phyloP scores from a whole-genome alignment of 306 rosid genomes.

The Lathyrus sativus region DNA sequence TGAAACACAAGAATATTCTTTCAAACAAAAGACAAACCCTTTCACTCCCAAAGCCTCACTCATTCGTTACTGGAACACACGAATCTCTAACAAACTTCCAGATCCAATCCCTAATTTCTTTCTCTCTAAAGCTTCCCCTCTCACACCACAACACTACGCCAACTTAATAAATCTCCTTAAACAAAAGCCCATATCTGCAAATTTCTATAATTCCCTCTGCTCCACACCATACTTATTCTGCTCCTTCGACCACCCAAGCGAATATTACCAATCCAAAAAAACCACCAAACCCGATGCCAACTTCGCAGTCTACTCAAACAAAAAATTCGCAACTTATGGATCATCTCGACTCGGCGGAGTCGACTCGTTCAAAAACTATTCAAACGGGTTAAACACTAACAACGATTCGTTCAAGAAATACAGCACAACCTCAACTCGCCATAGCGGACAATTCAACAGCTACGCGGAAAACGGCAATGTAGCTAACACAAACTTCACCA shows the following conservation, averaged over 20 bases:
- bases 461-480: slow-evolving; percentile 73
- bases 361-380: slow-evolving; percentile 90
- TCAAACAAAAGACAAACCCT: slow-evolving; percentile 55
- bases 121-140: slow-evolving; percentile 74
- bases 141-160: slow-evolving; percentile 58
- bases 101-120: slow-evolving; percentile 58
- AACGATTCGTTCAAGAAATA: slow-evolving; percentile 67
- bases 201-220: slow-evolving; percentile 51
- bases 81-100: slow-evolving; percentile 49
- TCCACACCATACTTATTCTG: slow-evolving; percentile 62
- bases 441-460: slow-evolving; percentile 56
- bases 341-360: slow-evolving; percentile 43
- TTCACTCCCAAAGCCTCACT: slow-evolving; percentile 74
- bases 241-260: slow-evolving; percentile 44
- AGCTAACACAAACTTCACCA: slow-evolving; percentile 61
- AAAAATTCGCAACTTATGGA: slow-evolving; percentile 67
- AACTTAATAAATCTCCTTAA: slow-evolving; percentile 44
- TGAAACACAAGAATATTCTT: neutral
- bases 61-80: slow-evolving; percentile 72
- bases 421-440: slow-evolving; percentile 52
- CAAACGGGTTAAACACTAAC: slow-evolving; percentile 62
- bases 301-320: slow-evolving; percentile 62
- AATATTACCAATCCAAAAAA: neutral
- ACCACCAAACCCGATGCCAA: slow-evolving; percentile 36
- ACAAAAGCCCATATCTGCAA: slow-evolving; percentile 41